phyloP scores from a whole-genome alignment of 495 filamentous ascomycete genomes.

The Aspergillus saccharolyticus region DNA sequence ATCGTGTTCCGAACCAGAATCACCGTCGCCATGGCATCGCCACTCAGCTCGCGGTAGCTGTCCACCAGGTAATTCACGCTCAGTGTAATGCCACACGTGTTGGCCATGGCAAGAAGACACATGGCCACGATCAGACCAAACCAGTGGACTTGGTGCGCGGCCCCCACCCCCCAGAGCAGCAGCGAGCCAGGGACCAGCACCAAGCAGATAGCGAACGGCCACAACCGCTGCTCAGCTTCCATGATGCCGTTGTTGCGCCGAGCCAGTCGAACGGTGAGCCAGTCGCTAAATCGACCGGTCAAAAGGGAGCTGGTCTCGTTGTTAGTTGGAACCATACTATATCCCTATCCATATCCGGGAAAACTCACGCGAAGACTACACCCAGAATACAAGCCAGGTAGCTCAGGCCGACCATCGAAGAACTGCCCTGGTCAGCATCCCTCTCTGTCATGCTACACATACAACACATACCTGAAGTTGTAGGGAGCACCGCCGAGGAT shows the following conservation, averaged over 20 bases:
- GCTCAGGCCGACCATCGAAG: conserved; percentile 58
- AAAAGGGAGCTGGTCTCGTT: conserved; percentile 33
- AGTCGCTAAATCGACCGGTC: conserved; percentile 55
- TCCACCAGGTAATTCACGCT: conserved; percentile 61
- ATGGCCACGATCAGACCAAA: conserved; percentile 60
- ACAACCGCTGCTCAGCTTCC: conserved; percentile 59
- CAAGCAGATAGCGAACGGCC: conserved; percentile 53
- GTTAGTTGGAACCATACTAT: neutral
- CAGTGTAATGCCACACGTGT: conserved; percentile 53
- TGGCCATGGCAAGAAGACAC: conserved; percentile 53
- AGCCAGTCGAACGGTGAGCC: conserved; percentile 52
- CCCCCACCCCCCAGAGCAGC: conserved; percentile 66
- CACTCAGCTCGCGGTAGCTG: conserved; percentile 57
- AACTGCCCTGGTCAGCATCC: conserved; percentile 14
- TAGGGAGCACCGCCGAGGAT: conserved; percentile 55
- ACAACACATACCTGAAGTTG: conserved; percentile 40
- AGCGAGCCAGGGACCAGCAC: conserved; percentile 53
- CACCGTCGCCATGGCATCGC: conserved; percentile 58
- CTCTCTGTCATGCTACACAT: neutral
- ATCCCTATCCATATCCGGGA: too few relatives aligned
- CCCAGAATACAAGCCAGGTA: conserved; percentile 58
- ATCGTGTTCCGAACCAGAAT: conserved; percentile 66
- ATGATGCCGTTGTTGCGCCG: conserved; percentile 58
- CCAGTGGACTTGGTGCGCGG: conserved; percentile 56
- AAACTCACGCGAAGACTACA: conserved; percentile 41